Evolutionary conservation across 352 stramenopile species (phyloP).

Genomic region (Chrysophaeum taylorii): DNA sequence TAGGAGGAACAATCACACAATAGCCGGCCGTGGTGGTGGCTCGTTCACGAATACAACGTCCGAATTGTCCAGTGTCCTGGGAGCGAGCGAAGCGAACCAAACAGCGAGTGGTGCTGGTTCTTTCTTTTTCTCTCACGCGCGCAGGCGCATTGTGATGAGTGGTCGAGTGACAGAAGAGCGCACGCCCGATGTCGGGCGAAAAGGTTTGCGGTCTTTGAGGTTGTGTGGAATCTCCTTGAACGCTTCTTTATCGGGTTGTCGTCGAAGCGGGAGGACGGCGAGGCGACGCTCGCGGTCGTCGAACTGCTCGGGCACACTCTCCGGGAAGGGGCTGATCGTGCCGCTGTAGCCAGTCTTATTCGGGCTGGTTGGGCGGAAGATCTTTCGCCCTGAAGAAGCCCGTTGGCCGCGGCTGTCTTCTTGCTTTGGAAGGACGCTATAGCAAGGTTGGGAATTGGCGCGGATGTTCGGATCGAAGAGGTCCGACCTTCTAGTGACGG

Average conservation of each 20-base stretch:
- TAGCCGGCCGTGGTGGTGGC: too few species aligned
- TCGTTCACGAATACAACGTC: too few species aligned
- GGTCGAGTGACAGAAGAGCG: neutral
- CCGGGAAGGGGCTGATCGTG: neutral
- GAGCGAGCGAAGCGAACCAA: too few species aligned
- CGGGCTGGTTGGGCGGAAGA: neutral
- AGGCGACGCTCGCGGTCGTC: neutral
- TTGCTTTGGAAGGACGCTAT: too few species aligned
- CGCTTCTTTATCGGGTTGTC: neutral
- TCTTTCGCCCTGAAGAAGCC: neutral
- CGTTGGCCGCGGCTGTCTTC: neutral
- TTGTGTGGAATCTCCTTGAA: neutral
- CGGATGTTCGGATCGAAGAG: too few species aligned
- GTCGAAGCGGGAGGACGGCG: neutral
- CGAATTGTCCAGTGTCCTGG: too few species aligned
- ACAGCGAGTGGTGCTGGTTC: too few species aligned
- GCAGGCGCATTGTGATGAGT: too few species aligned
- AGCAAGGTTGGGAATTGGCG: too few species aligned
- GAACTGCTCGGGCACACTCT: neutral
- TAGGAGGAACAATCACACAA: too few species aligned
- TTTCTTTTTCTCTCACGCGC: too few species aligned
- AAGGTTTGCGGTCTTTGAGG: slow-evolving; percentile 1
- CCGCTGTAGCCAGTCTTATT: neutral
- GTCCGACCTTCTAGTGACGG: neutral
- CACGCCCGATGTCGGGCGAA: neutral